Evolutionary conservation across 257 asterid species (phyloP), one percentile per base, ranked within the genome.

Genomic region (Coffea canephora): DNA sequence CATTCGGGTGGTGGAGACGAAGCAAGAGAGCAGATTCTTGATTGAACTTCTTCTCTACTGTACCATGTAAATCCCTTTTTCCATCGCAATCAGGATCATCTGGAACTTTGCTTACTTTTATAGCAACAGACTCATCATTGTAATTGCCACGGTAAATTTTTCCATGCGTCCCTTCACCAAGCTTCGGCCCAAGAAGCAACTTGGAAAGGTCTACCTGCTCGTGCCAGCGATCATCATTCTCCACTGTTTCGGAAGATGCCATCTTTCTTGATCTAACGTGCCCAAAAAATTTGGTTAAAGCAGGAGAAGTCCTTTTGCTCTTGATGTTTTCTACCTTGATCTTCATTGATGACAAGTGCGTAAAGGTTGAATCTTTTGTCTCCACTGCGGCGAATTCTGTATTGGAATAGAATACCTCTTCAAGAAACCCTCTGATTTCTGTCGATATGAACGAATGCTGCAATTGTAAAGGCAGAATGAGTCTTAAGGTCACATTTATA

Each of bases 111-210:
- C 66, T 21, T 59, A 93, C 90, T 80, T 95, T 93, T 27, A 93
- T 95, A 0, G 99, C 98, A 31, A 93, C 98, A 1, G 91, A 93
- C 79, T 97, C 83, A 84, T 92, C 96, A 65, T 91, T 90, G 81
- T 95, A 95, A 27, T 85, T 90, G 23, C 99, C 99, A 82, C 92
- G 82, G 83, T 95, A 92, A 46, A 95, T 90, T 74, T 97, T 83
- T 66, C 98, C 90, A 73, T 89, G 94, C 0, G 97, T 97, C 0
- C 98, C 99, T 5, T 92, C 88, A 19, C 97, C 99, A 72, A 95
- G 94, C 78, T 86, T 92, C 73, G 89, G 90, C 55, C 99, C 97
- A 5, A 90, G 86, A 75, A 90, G 90, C 52, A 95, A 48, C 88
- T 93, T 96, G 23, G 99, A 92, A n/a, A 95, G 94, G 86, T 95